These are phyloP conservation scores for Capsicum chinense DNA, from an alignment of 257 asterid genomes.

Conservation along the genomic window DNA sequence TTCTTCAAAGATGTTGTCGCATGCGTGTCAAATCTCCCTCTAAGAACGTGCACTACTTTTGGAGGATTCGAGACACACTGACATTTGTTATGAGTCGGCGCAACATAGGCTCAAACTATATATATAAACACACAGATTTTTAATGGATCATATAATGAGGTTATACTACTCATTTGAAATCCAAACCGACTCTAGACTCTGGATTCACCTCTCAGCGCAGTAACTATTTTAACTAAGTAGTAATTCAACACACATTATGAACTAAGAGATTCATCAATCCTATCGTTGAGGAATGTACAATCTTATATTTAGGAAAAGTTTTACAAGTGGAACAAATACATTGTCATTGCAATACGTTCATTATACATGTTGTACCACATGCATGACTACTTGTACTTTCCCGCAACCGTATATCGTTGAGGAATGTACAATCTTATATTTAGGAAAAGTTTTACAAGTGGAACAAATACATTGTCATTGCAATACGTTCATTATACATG, in stretches of 20 bases:
- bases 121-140: neutral
- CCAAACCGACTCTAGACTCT: neutral
- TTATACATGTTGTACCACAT: neutral
- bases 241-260: neutral
- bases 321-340: neutral
- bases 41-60: too few species aligned
- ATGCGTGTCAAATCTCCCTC: neutral
- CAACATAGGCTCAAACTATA: neutral
- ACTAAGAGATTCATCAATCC: neutral
- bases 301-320: too few species aligned
- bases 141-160: neutral
- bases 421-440: neutral
- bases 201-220: neutral
- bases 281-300: neutral
- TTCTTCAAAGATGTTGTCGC: neutral
- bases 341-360: neutral
- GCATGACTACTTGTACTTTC: neutral
- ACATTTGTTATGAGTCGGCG: neutral
- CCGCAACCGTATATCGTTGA: neutral
- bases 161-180: neutral
- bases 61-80: neutral
- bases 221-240: neutral
- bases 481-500: neutral
- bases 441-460: neutral
- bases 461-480: neutral